These are phyloP conservation scores for Gyrodon lividus DNA, from an alignment of 768 basidiomycete species.

Conservation along the genomic window DNA sequence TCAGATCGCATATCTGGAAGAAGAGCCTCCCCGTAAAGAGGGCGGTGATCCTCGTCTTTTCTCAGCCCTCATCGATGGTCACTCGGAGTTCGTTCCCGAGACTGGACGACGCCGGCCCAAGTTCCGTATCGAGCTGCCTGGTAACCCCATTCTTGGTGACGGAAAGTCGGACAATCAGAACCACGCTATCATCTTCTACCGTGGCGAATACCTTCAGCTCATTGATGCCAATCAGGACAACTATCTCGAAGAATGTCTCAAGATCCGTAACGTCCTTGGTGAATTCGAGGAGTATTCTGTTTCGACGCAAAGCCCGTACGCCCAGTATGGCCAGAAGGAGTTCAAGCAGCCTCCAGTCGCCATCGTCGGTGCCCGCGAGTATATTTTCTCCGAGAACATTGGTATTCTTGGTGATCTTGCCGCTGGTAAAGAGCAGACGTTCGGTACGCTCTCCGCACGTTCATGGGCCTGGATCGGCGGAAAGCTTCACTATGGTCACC, in stretches of 20 bases:
- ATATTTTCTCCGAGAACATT: constrained; percentile 99
- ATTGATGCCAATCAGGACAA: constrained; percentile 99
- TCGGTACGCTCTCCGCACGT: constrained; percentile 95
- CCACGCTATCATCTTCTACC: constrained; percentile 98
- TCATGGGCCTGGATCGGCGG: constrained; percentile 97
- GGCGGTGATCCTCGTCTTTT: constrained; percentile 94
- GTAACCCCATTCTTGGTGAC: constrained; percentile 98
- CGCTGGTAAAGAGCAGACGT: constrained; percentile 99
- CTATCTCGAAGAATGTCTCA: constrained; percentile 98
- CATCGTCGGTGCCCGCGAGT: constrained; percentile 98
- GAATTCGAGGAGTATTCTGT: constrained; percentile 95
- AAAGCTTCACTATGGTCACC: constrained; percentile 98
- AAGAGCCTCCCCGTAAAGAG: constrained; percentile 91
- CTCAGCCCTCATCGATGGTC: constrained; percentile 95
- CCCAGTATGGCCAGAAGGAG: constrained; percentile 85
- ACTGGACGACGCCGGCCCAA: constrained; percentile 90
- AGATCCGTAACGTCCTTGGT: constrained; percentile 96
- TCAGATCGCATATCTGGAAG: constrained; percentile 97
- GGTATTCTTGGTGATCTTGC: constrained; percentile 98
- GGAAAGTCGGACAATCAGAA: constrained; percentile 99
- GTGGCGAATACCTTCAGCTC: constrained; percentile 98
- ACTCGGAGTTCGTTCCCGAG: constrained; percentile 91
- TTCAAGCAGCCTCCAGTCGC: constrained; percentile 89
- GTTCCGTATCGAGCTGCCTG: constrained; percentile 97
- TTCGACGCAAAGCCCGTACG: constrained; percentile 88